phyloP scores from a whole-genome alignment of 768 basidiomycete genomes.

The Tylopilus subfusipes region DNA sequence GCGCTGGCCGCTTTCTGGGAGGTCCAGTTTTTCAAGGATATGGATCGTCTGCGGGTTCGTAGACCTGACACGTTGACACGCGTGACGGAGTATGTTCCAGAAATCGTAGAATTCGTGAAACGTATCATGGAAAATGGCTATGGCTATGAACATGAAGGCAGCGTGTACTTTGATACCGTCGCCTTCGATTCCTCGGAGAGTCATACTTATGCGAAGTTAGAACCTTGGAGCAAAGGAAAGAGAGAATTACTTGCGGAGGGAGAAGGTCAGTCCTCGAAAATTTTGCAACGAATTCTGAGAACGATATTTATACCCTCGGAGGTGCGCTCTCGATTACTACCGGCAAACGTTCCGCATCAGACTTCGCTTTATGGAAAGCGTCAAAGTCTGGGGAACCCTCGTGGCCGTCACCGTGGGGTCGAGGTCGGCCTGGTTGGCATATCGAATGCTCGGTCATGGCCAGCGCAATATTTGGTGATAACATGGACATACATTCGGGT shows the following conservation, averaged over 20 bases:
- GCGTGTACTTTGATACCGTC: constrained; percentile 87
- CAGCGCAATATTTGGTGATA: constrained; percentile 56
- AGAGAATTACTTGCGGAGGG: constrained; percentile 85
- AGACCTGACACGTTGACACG: constrained; percentile 89
- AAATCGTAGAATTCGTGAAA: constrained; percentile 88
- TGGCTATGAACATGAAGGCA: constrained; percentile 66
- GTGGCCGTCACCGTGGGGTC: constrained; percentile 96
- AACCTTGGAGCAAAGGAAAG: constrained; percentile 96
- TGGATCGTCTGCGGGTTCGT: constrained; percentile 82
- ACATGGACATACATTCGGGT: constrained; percentile 97
- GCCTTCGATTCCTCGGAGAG: constrained; percentile 72
- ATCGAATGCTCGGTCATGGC: constrained; percentile 99
- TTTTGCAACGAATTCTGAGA: not conserved
- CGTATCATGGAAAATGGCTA: constrained; percentile 84
- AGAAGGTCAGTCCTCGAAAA: constrained; percentile 57
- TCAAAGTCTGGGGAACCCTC: constrained; percentile 95
- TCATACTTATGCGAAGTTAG: constrained; percentile 90
- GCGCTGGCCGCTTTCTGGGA: constrained; percentile 88
- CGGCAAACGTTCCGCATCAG: constrained; percentile 76
- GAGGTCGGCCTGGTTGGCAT: constrained; percentile 94
- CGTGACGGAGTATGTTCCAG: constrained; percentile 95
- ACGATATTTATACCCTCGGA: constrained; percentile 20
- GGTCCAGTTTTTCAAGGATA: constrained; percentile 83
- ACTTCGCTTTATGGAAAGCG: constrained; percentile 98
- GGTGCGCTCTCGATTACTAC: constrained; percentile 54